Evolutionary conservation across 2,329 filamentous ascomycete species (phyloP).

Genomic region (Talaromyces funiculosus): DNA sequence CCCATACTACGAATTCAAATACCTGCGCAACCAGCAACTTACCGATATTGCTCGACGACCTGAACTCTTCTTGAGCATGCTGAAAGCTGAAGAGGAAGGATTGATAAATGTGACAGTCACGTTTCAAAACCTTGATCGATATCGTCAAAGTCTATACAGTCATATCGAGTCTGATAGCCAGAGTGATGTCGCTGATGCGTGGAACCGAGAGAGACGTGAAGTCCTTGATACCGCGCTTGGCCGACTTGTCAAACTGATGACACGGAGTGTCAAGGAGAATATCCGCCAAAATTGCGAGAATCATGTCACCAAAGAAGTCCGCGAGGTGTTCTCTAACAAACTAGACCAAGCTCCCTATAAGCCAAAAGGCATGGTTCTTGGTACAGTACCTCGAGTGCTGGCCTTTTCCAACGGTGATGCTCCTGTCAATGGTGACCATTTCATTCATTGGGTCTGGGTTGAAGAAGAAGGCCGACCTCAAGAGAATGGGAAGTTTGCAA

Average conservation of each 20-base stretch:
- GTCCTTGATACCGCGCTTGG: constrained; percentile 74
- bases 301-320: constrained; percentile 77
- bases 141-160: constrained; percentile 68
- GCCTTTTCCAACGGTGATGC: constrained; percentile 81
- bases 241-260: constrained; percentile 77
- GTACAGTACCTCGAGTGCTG: constrained; percentile 80
- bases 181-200: constrained; percentile 88
- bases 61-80: constrained; percentile 92
- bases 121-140: constrained; percentile 68
- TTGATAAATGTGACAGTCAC: constrained; percentile 78
- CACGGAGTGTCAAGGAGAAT: constrained; percentile 89
- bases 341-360: constrained; percentile 96
- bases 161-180: constrained; percentile 94
- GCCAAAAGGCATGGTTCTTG: constrained; percentile 83
- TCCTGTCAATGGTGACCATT: constrained; percentile 61
- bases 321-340: constrained; percentile 81
- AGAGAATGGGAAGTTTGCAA: constrained; percentile 81
- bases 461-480: constrained; percentile 86
- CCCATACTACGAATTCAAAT: constrained; percentile 97
- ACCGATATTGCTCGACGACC: constrained; percentile 73
- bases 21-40: constrained; percentile 83
- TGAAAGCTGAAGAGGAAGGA: constrained; percentile 92
- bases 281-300: constrained; percentile 92
- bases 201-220: constrained; percentile 83
- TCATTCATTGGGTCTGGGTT: constrained; percentile 84